Evolutionary conservation across 257 asterid genomes (phyloP), one percentile per base, ranked within the genome.

Genomic region (Primulina huaijiensis): DNA sequence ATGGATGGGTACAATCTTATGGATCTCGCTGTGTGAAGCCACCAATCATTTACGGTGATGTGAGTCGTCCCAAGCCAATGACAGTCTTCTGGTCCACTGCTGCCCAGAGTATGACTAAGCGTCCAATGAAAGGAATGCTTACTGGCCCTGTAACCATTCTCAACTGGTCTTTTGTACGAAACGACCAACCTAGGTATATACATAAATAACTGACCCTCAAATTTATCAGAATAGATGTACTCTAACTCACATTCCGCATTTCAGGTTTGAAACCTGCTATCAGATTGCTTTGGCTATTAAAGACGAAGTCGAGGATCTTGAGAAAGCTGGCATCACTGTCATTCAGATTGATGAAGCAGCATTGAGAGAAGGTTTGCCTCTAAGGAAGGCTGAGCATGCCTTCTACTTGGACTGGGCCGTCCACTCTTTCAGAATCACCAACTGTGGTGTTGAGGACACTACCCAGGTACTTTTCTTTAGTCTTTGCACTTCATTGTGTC

Each of bases 41-140:
- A 55, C 99, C 99, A 12, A 88, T 94, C 88, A 91, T 94, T 65
- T 94, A 89, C 5, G 97, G 99, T 79, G 99, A 94, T 82, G 99
- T 94, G 76, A 94, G 97, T 64, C 96, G 99, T 71, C 99, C 97
- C 61, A 91, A 89, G 29, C 85, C 97, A 71, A 94, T 94, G 99
- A 94, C 97, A 0, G 97, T 94, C 69, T 91, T 85, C 93, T 94
- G 99, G 99, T 94, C 99, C 72, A 72, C 95, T n/a, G 79, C 84
- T 33, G 97, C 97, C 70, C 99, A 94, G 80, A 87, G 93, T 90
- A 86, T 91, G 95, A 94, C 99, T 75, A 88, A 91, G 86, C 97
- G 99, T 84, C 97, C 97, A 57, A 94, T 94, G 97, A 94, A 91
- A 78, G 97, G 97, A 75, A 94, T 94, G 97, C 99, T 94, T 77